phyloP scores from a whole-genome alignment of 2,329 filamentous ascomycete genomes.

The Trichoderma simmonsii region DNA sequence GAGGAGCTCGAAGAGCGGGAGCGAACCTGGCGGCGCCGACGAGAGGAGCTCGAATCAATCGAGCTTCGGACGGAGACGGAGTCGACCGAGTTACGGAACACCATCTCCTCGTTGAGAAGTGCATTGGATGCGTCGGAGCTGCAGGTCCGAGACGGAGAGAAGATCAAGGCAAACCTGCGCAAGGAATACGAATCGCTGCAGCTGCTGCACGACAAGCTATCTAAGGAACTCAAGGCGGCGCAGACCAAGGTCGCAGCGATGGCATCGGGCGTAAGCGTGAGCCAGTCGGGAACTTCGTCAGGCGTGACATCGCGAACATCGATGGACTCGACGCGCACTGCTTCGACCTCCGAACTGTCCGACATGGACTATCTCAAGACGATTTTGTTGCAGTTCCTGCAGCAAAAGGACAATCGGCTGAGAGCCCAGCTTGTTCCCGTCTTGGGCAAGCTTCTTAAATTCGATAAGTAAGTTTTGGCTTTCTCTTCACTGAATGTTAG shows the following conservation, averaged over 20 bases:
- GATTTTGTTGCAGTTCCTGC: slow-evolving; percentile 75
- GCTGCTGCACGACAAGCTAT: slow-evolving; percentile 72
- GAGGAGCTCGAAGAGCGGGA: slow-evolving; percentile 74
- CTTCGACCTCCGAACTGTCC: slow-evolving; percentile 28
- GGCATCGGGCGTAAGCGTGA: slow-evolving; percentile 33
- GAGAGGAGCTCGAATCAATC: slow-evolving; percentile 71
- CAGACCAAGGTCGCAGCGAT: slow-evolving; percentile 44
- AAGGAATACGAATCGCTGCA: slow-evolving; percentile 75
- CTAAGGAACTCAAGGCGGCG: slow-evolving; percentile 59
- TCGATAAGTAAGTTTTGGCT: slow-evolving; percentile 63
- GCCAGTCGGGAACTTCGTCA: neutral
- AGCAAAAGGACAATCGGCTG: slow-evolving; percentile 74
- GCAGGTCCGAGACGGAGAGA: slow-evolving; percentile 79
- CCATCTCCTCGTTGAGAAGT: slow-evolving; percentile 73
- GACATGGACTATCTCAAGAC: slow-evolving; percentile 73
- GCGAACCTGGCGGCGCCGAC: slow-evolving; percentile 68
- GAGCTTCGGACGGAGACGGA: slow-evolving; percentile 70
- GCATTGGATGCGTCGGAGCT: slow-evolving; percentile 84
- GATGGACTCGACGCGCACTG: slow-evolving; percentile 36
- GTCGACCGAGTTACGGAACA: slow-evolving; percentile 68
- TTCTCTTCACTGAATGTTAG: neutral
- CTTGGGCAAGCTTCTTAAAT: slow-evolving; percentile 70
- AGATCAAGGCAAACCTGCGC: slow-evolving; percentile 72
- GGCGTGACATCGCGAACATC: slow-evolving; percentile 39
- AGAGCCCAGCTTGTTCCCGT: slow-evolving; percentile 75